Percentiles rank a stretch among this genome's conserved stretches.
phyloP scores from a whole-genome alignment of 495 filamentous ascomycete species.

The Hyaloscypha hepaticicola region DNA sequence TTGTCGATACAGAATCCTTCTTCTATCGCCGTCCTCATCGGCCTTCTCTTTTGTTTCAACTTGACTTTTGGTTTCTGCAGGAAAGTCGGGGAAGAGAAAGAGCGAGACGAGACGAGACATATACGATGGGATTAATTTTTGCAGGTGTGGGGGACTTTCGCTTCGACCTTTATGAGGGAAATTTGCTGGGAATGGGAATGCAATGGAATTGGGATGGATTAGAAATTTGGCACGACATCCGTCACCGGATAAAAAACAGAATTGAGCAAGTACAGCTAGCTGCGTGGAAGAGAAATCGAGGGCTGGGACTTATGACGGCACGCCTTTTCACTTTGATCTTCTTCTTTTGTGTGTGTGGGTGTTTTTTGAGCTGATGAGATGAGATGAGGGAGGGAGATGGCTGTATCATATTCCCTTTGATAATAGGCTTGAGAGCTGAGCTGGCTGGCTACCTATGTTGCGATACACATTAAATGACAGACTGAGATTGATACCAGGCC shows the following conservation, averaged over 20 bases:
- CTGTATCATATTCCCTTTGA: constrained; percentile 14
- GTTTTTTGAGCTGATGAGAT: not conserved
- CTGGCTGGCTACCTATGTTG: constrained; percentile 5
- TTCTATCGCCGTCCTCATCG: constrained; percentile 11
- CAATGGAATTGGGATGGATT: constrained; percentile 4
- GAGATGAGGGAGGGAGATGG: constrained; percentile 1
- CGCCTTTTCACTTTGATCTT: not conserved
- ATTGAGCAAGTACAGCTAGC: not conserved
- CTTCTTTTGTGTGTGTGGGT: not conserved
- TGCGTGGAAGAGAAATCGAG: not conserved
- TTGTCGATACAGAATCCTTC: constrained; percentile 27
- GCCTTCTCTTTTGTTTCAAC: constrained; percentile 2
- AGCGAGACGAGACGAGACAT: not conserved
- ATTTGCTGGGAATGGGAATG: not conserved
- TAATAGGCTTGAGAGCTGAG: not conserved
- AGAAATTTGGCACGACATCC: constrained; percentile 21
- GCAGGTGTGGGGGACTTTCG: constrained; percentile 4
- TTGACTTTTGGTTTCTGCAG: not conserved
- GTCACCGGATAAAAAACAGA: constrained; percentile 28
- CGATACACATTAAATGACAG: not conserved
- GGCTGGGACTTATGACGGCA: constrained; percentile 6
- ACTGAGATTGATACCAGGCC: not conserved
- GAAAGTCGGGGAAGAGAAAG: not conserved
- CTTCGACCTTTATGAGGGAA: constrained; percentile 4
- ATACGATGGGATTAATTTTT: not conserved